phyloP scores from a whole-genome alignment of 1,284 basidiomycete genomes.

The Malassezia vespertilionis region DNA sequence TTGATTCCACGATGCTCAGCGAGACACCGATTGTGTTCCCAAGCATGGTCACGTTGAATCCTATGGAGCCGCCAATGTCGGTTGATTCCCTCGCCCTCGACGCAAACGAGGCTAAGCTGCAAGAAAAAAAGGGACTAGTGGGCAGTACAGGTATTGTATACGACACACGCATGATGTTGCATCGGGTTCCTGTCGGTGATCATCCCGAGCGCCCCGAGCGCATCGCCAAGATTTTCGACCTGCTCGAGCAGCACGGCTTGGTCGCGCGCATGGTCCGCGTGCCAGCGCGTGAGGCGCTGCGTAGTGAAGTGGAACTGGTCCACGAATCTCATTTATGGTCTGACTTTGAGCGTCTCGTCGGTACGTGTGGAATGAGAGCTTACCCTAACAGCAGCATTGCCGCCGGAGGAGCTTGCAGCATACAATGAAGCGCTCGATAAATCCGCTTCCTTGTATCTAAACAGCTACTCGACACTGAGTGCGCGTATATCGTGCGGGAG shows the following conservation, averaged over 20 bases:
- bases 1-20: too few species aligned
- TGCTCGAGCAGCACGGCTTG: slow-evolving; percentile 58
- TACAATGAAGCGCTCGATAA: slow-evolving; percentile 64
- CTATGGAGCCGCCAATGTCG: too few species aligned
- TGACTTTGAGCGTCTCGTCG: slow-evolving; percentile 67
- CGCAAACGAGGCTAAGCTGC: too few species aligned
- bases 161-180: slow-evolving; percentile 73
- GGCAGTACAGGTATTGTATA: slow-evolving; percentile 66
- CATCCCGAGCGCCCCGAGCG: slow-evolving; percentile 84
- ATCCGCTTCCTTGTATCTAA: slow-evolving; percentile 77
- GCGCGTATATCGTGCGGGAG: slow-evolving; percentile 86
- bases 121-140: too few species aligned
- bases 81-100: too few species aligned
- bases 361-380: slow-evolving; percentile 31
- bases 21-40: too few species aligned
- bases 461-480: slow-evolving; percentile 68
- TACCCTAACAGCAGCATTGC: slow-evolving; percentile 18
- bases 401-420: slow-evolving; percentile 25
- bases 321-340: slow-evolving; percentile 84
- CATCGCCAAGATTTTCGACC: slow-evolving; percentile 66
- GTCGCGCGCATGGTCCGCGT: slow-evolving; percentile 66
- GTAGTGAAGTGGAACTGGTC: slow-evolving; percentile 72
- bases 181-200: slow-evolving; percentile 53
- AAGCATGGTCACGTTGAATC: too few species aligned
- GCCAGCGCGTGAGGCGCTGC: slow-evolving; percentile 61